Evolutionary conservation across 2,329 filamentous ascomycete species (phyloP), one percentile per base, ranked within the genome.

Genomic region (Alternaria longipes): DNA sequence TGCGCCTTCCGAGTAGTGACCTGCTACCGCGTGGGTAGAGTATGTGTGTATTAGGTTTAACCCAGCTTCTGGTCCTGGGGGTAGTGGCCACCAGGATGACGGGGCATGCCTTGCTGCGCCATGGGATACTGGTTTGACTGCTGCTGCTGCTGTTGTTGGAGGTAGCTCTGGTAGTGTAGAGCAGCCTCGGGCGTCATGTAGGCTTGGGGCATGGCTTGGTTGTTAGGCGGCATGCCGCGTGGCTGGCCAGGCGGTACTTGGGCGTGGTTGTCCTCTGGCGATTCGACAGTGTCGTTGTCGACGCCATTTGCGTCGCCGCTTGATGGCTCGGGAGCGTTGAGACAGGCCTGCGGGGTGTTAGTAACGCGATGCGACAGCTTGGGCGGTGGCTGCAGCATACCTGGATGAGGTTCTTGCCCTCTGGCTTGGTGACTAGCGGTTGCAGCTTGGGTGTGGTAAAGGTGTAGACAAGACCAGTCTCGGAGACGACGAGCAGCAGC

Each of bases 401-500:
- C 89, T 99, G 95, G 71, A 99, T 98, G 68, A 99, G 85, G 80
- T 99, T 99, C 88, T 99, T 99, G 83, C 95, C 95, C 83, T 98
- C 95, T 18, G 95, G 91, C 85, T 98, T 98, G 66, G 95, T 99
- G 71, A 98, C 95, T 55, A 99, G 89, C 65, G 95, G 95, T 83
- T 98, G 95, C 58, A 99, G 89, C 85, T 99, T 99, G 20, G 95
- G 95, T 16, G 95, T 99, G 64, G 94, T 98, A 81, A 98, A 98
- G 62, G 94, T 98, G 82, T 98, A 98, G 74, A 98, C 94, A 34
- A 98, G 89, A 69, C 94, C 94, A 24, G 94, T 98, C 84, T 98
- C 94, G 45, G 94, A 98, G 66, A 98, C 94, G 74, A 98, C 94
- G 56, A 99, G 89, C 40, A 99, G 88, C 32, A 99, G 87, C 51